Evolutionary conservation across 2,329 filamentous ascomycete genomes (phyloP).

Genomic region (Trichoderma asperellum): DNA sequence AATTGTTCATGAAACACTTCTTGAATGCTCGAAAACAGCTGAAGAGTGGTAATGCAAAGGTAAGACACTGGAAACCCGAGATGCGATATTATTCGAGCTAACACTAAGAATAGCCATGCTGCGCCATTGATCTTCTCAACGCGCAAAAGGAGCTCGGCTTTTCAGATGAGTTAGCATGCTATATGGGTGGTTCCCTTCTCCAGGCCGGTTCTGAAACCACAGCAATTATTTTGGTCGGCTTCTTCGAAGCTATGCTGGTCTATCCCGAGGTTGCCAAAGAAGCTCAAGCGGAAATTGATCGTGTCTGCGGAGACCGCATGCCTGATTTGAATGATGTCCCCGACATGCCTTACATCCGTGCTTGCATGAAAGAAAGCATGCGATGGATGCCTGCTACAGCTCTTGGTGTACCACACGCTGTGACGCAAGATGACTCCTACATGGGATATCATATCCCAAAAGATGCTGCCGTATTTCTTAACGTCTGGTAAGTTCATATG

Average conservation of each 20-base stretch:
- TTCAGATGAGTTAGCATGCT: constrained; percentile 16
- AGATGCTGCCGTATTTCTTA: constrained; percentile 25
- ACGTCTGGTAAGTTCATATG: constrained; percentile 39
- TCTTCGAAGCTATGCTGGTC: constrained; percentile 35
- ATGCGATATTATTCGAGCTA: neutral
- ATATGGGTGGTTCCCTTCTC: constrained; percentile 16
- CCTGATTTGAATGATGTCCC: constrained; percentile 35
- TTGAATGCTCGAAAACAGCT: constrained; percentile 8
- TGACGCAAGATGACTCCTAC: constrained; percentile 35
- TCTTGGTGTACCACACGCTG: constrained; percentile 42
- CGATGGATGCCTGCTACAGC: constrained; percentile 38
- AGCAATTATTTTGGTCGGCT: constrained; percentile 20
- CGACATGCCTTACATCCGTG: constrained; percentile 38
- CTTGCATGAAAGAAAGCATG: constrained; percentile 37
- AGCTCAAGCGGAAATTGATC: constrained; percentile 36
- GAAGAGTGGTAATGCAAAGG: constrained; percentile 6
- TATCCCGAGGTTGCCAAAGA: constrained; percentile 35
- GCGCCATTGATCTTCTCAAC: constrained; percentile 15
- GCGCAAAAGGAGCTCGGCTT: constrained; percentile 11
- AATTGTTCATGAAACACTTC: constrained; percentile 18
- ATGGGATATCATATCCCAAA: constrained; percentile 30
- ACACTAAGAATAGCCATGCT: neutral
- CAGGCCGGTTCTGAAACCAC: constrained; percentile 26
- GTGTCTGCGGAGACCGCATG: constrained; percentile 38
- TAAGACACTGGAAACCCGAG: neutral